A percentile compares a stretch with the other conserved stretches of the same genome.
Conservation (phyloP, 495 filamentous ascomycete species). For the Talaromyces borbonicus region DNA sequence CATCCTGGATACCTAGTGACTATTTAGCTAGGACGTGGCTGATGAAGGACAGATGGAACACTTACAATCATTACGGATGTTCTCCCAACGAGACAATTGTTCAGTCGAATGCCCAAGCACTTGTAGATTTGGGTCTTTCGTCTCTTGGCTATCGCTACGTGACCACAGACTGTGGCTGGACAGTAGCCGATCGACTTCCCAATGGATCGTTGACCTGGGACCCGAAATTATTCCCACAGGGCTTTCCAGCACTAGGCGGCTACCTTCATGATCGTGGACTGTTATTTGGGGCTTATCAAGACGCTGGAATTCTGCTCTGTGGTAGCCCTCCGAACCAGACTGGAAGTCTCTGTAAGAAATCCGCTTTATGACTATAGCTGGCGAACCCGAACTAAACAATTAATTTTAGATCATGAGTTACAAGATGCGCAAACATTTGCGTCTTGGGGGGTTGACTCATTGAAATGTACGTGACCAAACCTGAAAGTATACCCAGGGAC, state of each 20-base stretch:
- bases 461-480: slow-evolving; percentile 37
- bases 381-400: slow-evolving; percentile 17
- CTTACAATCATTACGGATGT: slow-evolving; percentile 46
- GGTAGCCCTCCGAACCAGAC: slow-evolving; percentile 16
- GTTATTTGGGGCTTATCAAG: slow-evolving; percentile 48
- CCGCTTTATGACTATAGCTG: background rate
- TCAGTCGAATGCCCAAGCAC: slow-evolving; percentile 41
- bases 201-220: slow-evolving; percentile 46
- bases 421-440: slow-evolving; percentile 35
- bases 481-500: too few relatives aligned
- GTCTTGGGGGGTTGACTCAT: slow-evolving; percentile 32
- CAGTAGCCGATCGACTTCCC: slow-evolving; percentile 26
- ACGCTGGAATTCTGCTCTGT: slow-evolving; percentile 32
- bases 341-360: slow-evolving; percentile 20
- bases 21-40: too few relatives aligned
- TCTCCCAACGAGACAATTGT: slow-evolving; percentile 37
- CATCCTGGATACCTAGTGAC: too few relatives aligned
- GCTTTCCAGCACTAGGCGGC: slow-evolving; percentile 37
- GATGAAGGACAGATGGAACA: slow-evolving; percentile 50
- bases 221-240: slow-evolving; percentile 37
- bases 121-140: slow-evolving; percentile 42
- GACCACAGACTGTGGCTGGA: slow-evolving; percentile 51
- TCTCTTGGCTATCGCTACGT: slow-evolving; percentile 43
- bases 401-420: slow-evolving; percentile 27
- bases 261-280: slow-evolving; percentile 40